phyloP scores from a whole-genome alignment of 208 protist genomes.

The Trypanosoma platydactyli region DNA sequence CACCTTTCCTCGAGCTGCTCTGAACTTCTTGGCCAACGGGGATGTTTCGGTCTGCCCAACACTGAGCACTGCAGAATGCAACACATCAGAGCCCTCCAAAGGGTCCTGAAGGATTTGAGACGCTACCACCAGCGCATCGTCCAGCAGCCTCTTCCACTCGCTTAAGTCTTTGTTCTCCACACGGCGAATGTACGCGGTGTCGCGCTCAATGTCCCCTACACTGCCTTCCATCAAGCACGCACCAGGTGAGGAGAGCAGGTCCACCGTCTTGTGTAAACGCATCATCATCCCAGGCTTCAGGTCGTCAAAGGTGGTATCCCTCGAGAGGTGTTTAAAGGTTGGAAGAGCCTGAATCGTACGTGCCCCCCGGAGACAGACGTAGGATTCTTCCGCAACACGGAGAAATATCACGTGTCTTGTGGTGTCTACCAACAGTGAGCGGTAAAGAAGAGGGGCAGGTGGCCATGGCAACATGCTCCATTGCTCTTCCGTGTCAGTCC shows the following conservation, averaged over 20 bases:
- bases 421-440: slow-evolving; percentile 23
- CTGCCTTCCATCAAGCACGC: slow-evolving; percentile 65
- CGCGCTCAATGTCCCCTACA: slow-evolving; percentile 31
- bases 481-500: slow-evolving; percentile 7
- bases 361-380: slow-evolving; percentile 45
- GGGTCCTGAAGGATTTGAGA: neutral
- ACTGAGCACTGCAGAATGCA: no score
- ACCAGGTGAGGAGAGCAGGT: slow-evolving; percentile 75
- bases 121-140: slow-evolving; percentile 33
- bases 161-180: slow-evolving; percentile 42
- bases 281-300: slow-evolving; percentile 30
- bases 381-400: slow-evolving; percentile 31
- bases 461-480: slow-evolving; percentile 61
- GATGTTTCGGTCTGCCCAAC: no score
- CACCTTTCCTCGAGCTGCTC: slow-evolving; percentile 3
- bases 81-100: no score
- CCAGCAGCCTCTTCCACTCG: slow-evolving; percentile 32
- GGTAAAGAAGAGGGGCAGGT: slow-evolving; percentile 67
- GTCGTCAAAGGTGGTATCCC: slow-evolving; percentile 43
- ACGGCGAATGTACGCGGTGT: slow-evolving; percentile 34
- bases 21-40: neutral
- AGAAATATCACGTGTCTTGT: slow-evolving; percentile 74
- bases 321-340: slow-evolving; percentile 59
- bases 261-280: slow-evolving; percentile 50
- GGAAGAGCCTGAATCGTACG: slow-evolving; percentile 34